Evolutionary conservation across 2,329 filamentous ascomycete genomes (phyloP).

Genomic region (Pestalotiopsis fici): DNA sequence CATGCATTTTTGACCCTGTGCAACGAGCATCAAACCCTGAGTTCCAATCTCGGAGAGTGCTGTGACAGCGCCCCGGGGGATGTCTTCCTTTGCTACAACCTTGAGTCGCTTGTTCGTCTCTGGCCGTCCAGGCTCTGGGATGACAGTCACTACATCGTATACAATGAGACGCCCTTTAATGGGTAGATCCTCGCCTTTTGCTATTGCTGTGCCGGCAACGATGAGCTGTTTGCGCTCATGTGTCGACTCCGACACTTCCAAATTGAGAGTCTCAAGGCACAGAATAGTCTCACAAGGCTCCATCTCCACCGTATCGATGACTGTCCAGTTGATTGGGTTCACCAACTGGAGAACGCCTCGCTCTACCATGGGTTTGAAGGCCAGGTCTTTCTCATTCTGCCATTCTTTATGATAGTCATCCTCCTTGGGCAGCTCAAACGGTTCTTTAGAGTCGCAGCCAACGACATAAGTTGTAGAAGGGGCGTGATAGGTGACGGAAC

Average conservation of each 20-base stretch:
- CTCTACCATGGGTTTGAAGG: constrained; percentile 67
- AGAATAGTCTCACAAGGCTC: constrained; percentile 77
- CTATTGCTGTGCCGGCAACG: constrained; percentile 80
- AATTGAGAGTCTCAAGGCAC: constrained; percentile 78
- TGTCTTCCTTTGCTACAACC: constrained; percentile 84
- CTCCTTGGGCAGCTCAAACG: constrained; percentile 84
- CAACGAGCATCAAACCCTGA: constrained; percentile 84
- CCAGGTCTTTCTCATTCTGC: constrained; percentile 68
- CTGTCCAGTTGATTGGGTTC: constrained; percentile 73
- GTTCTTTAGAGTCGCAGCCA: constrained; percentile 66
- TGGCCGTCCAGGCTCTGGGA: constrained; percentile 81
- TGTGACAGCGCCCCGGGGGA: constrained; percentile 88
- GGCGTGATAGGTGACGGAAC: constrained; percentile 75
- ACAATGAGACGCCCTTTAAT: constrained; percentile 85
- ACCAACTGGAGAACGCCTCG: constrained; percentile 77
- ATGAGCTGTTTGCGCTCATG: constrained; percentile 83
- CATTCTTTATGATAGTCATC: constrained; percentile 83
- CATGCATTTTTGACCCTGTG: constrained; percentile 97
- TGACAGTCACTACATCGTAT: constrained; percentile 88
- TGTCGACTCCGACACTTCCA: constrained; percentile 90
- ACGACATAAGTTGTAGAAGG: constrained; percentile 75
- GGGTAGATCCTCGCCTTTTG: constrained; percentile 88
- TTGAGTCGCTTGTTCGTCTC: constrained; percentile 87
- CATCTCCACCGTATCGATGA: constrained; percentile 76
- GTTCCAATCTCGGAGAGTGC: constrained; percentile 82